These are phyloP conservation scores for Arabidopsis arenosa DNA, from an alignment of 345 rosid genomes.

Conservation along the genomic window DNA sequence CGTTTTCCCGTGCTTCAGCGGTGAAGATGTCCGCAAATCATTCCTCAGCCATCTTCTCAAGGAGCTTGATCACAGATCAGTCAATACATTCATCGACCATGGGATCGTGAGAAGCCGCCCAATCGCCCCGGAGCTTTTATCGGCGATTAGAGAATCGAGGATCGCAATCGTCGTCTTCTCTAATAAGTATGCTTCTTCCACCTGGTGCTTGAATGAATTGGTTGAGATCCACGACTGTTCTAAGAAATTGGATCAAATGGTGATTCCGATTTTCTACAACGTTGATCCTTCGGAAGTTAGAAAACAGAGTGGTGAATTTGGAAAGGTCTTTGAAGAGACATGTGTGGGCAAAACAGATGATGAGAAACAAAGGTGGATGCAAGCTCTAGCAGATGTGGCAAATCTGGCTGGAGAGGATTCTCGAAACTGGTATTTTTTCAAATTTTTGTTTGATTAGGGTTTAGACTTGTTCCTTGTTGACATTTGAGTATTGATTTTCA, in stretches of 20 bases:
- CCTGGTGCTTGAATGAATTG: conserved; percentile 22
- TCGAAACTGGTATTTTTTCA: background rate
- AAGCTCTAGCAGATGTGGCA: conserved; percentile 11
- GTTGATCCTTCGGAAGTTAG: conserved; percentile 29
- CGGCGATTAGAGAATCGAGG: background rate
- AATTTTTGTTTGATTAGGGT: background rate
- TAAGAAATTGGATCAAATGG: background rate
- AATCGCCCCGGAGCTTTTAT: background rate
- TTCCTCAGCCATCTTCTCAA: conserved; percentile 8
- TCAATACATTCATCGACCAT: background rate
- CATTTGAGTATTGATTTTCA: background rate
- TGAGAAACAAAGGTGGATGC: background rate
- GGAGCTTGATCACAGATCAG: background rate
- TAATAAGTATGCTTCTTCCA: conserved; percentile 1
- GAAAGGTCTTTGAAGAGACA: background rate
- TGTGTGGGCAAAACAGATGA: background rate
- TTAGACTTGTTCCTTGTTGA: background rate
- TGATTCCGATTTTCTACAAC: conserved; percentile 24
- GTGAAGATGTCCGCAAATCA: background rate
- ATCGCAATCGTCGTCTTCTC: conserved; percentile 9
- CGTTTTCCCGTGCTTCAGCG: background rate
- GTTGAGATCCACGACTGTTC: conserved; percentile 12
- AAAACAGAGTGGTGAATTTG: conserved; percentile 15
- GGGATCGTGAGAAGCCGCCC: conserved; percentile 5
- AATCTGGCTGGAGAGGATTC: conserved; percentile 21